Evolutionary conservation across 2,329 filamentous ascomycete species (phyloP).

Genomic region (Aspergillus pseudoglaucus): DNA sequence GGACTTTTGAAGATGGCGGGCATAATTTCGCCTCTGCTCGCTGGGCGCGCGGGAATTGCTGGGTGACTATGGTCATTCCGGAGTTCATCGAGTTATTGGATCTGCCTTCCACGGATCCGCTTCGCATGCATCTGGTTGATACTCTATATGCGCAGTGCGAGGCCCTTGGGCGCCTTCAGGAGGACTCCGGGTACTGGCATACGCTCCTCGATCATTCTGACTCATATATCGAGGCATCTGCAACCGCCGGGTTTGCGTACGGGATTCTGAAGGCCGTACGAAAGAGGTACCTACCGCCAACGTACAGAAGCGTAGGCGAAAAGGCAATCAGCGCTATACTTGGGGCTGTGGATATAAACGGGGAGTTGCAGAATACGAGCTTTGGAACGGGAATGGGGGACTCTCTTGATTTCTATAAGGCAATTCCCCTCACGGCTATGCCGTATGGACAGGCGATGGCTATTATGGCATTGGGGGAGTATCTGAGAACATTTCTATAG

Average conservation of each 20-base stretch:
- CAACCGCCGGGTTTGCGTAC: slow-evolving; percentile 74
- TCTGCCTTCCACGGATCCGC: slow-evolving; percentile 52
- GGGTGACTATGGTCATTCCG: slow-evolving; percentile 77
- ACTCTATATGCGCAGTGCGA: slow-evolving; percentile 64
- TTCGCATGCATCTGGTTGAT: slow-evolving; percentile 45
- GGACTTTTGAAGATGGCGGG: slow-evolving; percentile 65
- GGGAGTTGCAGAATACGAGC: slow-evolving; percentile 66
- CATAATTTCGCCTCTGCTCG: slow-evolving; percentile 52
- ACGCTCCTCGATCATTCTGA: slow-evolving; percentile 67
- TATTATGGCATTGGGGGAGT: slow-evolving; percentile 73
- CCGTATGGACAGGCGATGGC: slow-evolving; percentile 81
- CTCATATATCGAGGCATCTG: slow-evolving; percentile 69
- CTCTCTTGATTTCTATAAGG: slow-evolving; percentile 67
- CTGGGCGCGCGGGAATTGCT: slow-evolving; percentile 54
- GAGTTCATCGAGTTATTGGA: slow-evolving; percentile 71
- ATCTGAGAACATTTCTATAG: slow-evolving; percentile 54
- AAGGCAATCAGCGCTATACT: slow-evolving; percentile 63
- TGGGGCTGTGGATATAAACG: slow-evolving; percentile 57
- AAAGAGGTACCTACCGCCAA: slow-evolving; percentile 60
- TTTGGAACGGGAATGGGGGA: slow-evolving; percentile 76
- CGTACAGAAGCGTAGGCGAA: slow-evolving; percentile 56
- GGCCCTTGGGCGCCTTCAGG: slow-evolving; percentile 57
- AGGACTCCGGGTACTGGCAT: slow-evolving; percentile 60
- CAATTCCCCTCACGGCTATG: slow-evolving; percentile 72
- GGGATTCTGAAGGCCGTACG: slow-evolving; percentile 68